A percentile compares a stretch with the other conserved stretches of the same genome.
phyloP scores from a whole-genome alignment of 2,329 filamentous ascomycete genomes.

The Aspergillus sp. region DNA sequence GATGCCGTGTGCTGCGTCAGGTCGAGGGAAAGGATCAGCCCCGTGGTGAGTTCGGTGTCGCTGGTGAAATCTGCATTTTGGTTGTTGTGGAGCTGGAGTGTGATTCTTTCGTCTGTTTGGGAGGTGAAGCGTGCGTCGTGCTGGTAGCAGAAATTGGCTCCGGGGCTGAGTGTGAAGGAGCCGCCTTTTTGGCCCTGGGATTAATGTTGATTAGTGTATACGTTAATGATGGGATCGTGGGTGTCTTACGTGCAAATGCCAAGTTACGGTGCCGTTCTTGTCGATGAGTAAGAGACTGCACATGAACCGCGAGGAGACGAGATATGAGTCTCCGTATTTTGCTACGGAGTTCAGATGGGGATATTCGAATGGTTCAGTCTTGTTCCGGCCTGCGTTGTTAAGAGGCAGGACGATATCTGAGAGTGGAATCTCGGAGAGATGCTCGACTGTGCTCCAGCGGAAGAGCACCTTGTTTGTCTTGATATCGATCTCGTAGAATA shows the following conservation, averaged over 20 bases:
- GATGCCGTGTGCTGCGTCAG: neutral
- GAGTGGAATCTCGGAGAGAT: conserved; percentile 21
- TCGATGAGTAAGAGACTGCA: conserved; percentile 24
- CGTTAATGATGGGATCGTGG: neutral
- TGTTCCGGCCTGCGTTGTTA: conserved; percentile 9
- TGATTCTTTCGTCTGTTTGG: neutral
- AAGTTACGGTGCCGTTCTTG: conserved; percentile 24
- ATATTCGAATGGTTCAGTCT: conserved; percentile 23
- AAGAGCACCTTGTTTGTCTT: conserved; percentile 25
- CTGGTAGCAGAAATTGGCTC: conserved; percentile 27
- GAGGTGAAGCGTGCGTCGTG: conserved; percentile 30
- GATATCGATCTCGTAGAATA: conserved; percentile 29
- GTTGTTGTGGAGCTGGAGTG: neutral
- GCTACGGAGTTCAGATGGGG: conserved; percentile 23
- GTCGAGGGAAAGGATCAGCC: neutral
- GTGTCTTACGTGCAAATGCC: conserved; percentile 24
- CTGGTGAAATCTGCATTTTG: neutral
- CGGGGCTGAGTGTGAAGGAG: conserved; percentile 21
- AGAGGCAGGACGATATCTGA: conserved; percentile 15
- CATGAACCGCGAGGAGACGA: conserved; percentile 23
- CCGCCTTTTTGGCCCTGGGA: conserved; percentile 24
- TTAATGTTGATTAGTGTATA: neutral
- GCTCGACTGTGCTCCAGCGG: conserved; percentile 25
- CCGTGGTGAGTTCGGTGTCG: neutral
- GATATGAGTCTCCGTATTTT: conserved; percentile 22